phyloP scores from a whole-genome alignment of 805 yeast genomes.

The Schizosaccharomyces osmophilus region DNA sequence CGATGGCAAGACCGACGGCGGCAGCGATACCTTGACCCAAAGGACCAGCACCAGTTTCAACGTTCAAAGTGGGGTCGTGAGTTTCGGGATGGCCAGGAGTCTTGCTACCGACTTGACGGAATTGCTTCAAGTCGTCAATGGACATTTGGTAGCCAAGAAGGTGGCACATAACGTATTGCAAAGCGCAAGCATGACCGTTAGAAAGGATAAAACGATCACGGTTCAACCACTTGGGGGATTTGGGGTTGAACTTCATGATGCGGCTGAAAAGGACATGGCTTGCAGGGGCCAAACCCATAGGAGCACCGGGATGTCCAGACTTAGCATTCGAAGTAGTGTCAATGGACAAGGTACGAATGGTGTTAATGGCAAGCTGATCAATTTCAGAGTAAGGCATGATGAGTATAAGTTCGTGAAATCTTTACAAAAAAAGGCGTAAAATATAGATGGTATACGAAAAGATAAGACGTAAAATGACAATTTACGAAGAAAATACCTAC shows the following conservation, averaged over 20 bases:
- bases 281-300: conserved; percentile 89
- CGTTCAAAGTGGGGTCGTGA: conserved; percentile 52
- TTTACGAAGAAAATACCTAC: neutral
- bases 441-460: too few relatives aligned
- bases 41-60: conserved; percentile 96
- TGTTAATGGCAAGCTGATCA: conserved; percentile 55
- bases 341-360: conserved; percentile 71
- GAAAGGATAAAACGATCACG: conserved; percentile 74
- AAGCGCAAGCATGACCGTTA: conserved; percentile 89
- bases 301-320: conserved; percentile 99
- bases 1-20: conserved; percentile 92
- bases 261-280: conserved; percentile 65
- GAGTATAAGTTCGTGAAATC: neutral
- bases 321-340: conserved; percentile 74
- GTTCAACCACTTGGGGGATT: conserved; percentile 77
- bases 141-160: conserved; percentile 61
- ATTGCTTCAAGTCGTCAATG: conserved; percentile 66
- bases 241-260: conserved; percentile 67
- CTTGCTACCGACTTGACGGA: conserved; percentile 73
- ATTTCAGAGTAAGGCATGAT: conserved; percentile 18
- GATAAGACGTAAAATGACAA: too few relatives aligned
- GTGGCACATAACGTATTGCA: conserved; percentile 64
- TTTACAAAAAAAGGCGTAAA: too few relatives aligned
- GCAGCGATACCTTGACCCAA: conserved; percentile 93
- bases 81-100: conserved; percentile 96